These are phyloP conservation scores for Phytophthora quininea DNA, from an alignment of 352 stramenopile genomes.

Conservation along the genomic window DNA sequence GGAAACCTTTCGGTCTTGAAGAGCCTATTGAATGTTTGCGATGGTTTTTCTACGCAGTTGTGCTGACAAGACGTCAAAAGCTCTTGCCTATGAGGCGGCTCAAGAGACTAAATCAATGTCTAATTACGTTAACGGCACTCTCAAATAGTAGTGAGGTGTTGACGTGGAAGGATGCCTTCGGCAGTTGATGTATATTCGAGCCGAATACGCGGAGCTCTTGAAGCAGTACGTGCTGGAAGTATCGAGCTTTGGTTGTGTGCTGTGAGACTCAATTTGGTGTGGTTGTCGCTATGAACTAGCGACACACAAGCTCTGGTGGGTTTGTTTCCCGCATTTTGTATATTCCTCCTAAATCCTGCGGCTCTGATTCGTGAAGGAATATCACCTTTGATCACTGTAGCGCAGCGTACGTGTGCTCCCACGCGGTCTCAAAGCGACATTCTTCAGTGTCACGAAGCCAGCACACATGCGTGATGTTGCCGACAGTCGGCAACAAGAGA, in stretches of 20 bases:
- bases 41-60: slow-evolving; percentile 22
- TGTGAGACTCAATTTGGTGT: not conserved
- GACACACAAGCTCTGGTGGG: slow-evolving; percentile 10
- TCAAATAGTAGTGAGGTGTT: slow-evolving; percentile 20
- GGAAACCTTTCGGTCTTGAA: slow-evolving; percentile 16
- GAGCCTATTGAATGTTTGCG: slow-evolving; percentile 22
- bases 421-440: not conserved
- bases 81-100: slow-evolving; percentile 15
- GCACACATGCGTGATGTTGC: slow-evolving; percentile 26
- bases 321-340: slow-evolving; percentile 16
- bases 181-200: slow-evolving; percentile 20
- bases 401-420: not conserved
- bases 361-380: too few relatives aligned
- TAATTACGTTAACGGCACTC: slow-evolving; percentile 6
- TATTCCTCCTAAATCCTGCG: slow-evolving; percentile 2
- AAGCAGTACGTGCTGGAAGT: slow-evolving; percentile 13
- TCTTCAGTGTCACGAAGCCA: slow-evolving; percentile 26
- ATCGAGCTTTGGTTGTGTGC: not conserved
- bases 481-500: slow-evolving; percentile 23
- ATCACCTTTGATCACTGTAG: not conserved
- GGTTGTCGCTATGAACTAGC: not conserved
- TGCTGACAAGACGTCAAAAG: slow-evolving; percentile 9
- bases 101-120: slow-evolving; percentile 17
- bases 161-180: too few relatives aligned
- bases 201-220: slow-evolving; percentile 17